These are phyloP conservation scores for Nicotiana undulata DNA, from an alignment of 257 asterid genomes.

Conservation along the genomic window DNA sequence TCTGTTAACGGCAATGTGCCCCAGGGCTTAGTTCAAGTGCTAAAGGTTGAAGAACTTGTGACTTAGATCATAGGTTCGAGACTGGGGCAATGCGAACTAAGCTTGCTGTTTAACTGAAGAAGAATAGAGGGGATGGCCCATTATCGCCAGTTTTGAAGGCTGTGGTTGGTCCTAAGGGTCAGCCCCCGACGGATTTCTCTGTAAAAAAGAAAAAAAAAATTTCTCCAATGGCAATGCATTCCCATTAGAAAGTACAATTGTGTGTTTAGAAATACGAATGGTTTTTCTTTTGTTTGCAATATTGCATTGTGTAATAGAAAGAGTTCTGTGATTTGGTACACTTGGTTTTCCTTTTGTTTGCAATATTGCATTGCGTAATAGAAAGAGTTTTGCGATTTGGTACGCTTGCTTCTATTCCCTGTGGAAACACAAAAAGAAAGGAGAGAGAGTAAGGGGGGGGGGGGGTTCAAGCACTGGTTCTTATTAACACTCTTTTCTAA, in stretches of 20 bases:
- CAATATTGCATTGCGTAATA: neutral
- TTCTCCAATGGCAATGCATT: neutral
- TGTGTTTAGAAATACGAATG: neutral
- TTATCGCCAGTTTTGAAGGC: too few species aligned
- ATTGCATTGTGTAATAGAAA: neutral
- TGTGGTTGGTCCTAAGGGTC: too few species aligned
- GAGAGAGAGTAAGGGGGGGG: neutral
- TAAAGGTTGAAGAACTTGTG: too few species aligned
- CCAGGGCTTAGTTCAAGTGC: too few species aligned
- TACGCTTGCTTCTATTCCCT: neutral
- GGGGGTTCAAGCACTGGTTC: neutral
- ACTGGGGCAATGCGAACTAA: too few species aligned
- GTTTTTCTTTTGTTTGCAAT: neutral
- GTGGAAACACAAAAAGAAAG: neutral
- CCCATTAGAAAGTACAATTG: neutral
- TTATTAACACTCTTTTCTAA: neutral
- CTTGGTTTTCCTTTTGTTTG: neutral
- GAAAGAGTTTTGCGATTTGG: neutral
- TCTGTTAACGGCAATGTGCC: neutral
- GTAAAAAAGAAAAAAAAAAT: too few species aligned
- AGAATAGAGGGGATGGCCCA: too few species aligned
- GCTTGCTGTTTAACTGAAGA: too few species aligned
- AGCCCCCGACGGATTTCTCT: too few species aligned
- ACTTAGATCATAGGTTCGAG: too few species aligned
- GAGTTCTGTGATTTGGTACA: too few species aligned